Conservation (phyloP, 2,329 filamentous ascomycete genomes). For the Venturiaceae sp. region DNA sequence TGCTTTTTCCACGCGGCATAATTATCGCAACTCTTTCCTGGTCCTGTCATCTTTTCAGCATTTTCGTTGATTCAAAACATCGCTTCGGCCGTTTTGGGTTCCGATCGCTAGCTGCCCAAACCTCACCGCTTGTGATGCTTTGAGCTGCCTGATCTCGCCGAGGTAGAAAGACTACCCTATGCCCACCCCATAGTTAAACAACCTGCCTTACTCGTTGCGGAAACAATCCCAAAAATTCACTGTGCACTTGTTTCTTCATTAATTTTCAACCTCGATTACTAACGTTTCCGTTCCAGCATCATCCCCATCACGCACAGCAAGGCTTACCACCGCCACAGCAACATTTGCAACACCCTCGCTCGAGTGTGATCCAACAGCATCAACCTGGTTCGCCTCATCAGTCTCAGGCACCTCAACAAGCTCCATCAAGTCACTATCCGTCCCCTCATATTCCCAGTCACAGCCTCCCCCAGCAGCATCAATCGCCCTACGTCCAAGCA, state of each 20-base stretch:
- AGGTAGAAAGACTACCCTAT: slow-evolving; percentile 1
- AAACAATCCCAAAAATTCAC: not conserved
- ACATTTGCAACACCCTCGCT: slow-evolving; percentile 60
- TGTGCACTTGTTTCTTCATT: not conserved
- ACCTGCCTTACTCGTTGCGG: not conserved
- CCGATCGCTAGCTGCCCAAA: slow-evolving; percentile 5
- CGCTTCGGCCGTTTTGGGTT: slow-evolving; percentile 2
- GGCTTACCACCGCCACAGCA: slow-evolving; percentile 53
- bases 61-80: slow-evolving; percentile 5
- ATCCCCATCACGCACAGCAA: slow-evolving; percentile 63
- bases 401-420: slow-evolving; percentile 49
- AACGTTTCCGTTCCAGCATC: slow-evolving; percentile 48
- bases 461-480: slow-evolving; percentile 40
- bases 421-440: slow-evolving; percentile 50
- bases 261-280: slow-evolving; percentile 4
- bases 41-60: not conserved
- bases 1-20: not conserved
- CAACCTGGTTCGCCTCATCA: slow-evolving; percentile 55
- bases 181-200: not conserved
- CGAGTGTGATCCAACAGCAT: slow-evolving; percentile 61
- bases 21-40: not conserved
- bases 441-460: slow-evolving; percentile 56
- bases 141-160: slow-evolving; percentile 3
- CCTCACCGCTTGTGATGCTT: not conserved
- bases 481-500: slow-evolving; percentile 56